Evolutionary conservation across 352 stramenopile genomes (phyloP).

Genomic region (Globisporangium paddicum): DNA sequence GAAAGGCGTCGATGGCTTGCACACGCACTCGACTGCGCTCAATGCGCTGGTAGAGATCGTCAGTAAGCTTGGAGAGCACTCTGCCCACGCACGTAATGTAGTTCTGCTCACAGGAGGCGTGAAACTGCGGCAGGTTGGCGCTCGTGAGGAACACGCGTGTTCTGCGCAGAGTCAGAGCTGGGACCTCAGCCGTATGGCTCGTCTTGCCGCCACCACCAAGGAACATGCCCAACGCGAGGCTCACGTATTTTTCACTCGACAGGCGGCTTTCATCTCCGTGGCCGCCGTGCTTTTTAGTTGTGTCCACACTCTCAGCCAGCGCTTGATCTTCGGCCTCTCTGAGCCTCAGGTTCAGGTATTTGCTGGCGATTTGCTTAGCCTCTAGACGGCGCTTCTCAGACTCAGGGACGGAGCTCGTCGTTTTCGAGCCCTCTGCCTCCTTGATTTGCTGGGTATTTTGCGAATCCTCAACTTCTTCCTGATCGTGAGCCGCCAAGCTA

Average conservation of each 20-base stretch:
- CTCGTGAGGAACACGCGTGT: conserved; percentile 38
- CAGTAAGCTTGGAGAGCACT: conserved; percentile 27
- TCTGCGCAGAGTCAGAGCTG: conserved; percentile 16
- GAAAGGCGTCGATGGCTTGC: conserved; percentile 22
- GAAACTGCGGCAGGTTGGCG: conserved; percentile 31
- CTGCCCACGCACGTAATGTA: conserved; percentile 43
- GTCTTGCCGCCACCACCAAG: conserved; percentile 22
- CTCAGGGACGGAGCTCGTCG: background rate
- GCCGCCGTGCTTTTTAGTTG: background rate
- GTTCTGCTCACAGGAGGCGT: conserved; percentile 38
- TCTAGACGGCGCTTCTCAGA: conserved; percentile 26
- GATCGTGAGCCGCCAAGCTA: background rate
- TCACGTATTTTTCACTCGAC: conserved; percentile 44
- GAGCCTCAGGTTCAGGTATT: conserved; percentile 27
- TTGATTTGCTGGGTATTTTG: conserved; percentile 5
- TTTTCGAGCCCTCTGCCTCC: conserved; percentile 1
- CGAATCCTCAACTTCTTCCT: conserved; percentile 2
- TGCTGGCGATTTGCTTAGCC: conserved; percentile 16
- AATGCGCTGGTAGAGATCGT: conserved; percentile 31
- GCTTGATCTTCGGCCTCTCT: background rate
- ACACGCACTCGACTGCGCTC: conserved; percentile 35
- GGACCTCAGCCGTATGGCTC: conserved; percentile 25
- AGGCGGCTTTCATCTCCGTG: conserved; percentile 7
- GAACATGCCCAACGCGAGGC: conserved; percentile 29
- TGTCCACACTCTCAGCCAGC: background rate